These are phyloP conservation scores for Thuidium tamariscinum DNA, from an alignment of 225 moss, liverwort and hornwort genomes.

Conservation along the genomic window DNA sequence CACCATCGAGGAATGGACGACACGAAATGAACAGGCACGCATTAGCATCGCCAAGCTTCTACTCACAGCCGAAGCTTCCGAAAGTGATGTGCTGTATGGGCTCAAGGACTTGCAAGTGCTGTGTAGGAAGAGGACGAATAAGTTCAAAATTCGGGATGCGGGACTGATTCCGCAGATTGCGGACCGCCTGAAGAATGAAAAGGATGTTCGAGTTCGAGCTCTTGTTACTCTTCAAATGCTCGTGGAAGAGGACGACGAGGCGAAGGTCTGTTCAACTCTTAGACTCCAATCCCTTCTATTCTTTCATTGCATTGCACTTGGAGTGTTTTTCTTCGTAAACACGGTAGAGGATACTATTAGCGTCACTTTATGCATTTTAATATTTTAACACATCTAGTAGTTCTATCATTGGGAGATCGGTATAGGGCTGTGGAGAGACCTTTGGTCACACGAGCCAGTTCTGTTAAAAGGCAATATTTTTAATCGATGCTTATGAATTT, in stretches of 20 bases:
- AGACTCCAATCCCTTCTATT: background rate
- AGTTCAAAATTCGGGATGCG: conserved; percentile 49
- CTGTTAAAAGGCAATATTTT: background rate
- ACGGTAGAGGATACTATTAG: background rate
- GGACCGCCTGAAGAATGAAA: conserved; percentile 56
- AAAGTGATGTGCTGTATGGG: conserved; percentile 54
- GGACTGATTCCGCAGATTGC: conserved; percentile 74
- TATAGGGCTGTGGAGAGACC: background rate
- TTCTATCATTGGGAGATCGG: background rate
- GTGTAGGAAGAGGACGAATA: conserved; percentile 52
- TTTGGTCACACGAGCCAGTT: background rate
- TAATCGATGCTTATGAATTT: background rate
- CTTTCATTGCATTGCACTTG: background rate
- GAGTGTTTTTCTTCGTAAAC: background rate
- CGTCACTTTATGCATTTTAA: background rate
- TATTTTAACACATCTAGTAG: background rate
- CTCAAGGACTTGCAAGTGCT: conserved; percentile 72
- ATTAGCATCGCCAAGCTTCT: conserved; percentile 57
- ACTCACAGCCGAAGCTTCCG: conserved; percentile 28
- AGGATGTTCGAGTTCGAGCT: conserved; percentile 55
- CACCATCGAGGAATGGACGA: conserved; percentile 96
- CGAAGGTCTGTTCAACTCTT: background rate
- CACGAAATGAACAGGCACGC: conserved; percentile 62
- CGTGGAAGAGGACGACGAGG: conserved; percentile 78
- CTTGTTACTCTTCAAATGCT: conserved; percentile 48